These are phyloP conservation scores for Clitoria ternatea DNA, from an alignment of 306 rosid species.

Conservation along the genomic window DNA sequence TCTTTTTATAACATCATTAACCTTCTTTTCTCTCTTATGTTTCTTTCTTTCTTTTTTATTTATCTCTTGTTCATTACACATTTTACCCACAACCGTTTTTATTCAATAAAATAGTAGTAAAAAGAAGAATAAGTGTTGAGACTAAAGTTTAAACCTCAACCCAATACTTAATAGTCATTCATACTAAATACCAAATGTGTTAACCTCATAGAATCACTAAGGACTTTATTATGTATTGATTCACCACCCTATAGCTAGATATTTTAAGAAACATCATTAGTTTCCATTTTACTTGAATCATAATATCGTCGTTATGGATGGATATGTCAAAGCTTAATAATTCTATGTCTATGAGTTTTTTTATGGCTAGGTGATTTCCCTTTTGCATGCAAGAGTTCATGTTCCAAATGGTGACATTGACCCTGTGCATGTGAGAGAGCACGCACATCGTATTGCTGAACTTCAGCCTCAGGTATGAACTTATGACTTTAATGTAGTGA, in stretches of 20 bases:
- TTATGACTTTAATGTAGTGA: slow-evolving; percentile 19
- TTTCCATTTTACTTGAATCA: not conserved
- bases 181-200: too few species aligned
- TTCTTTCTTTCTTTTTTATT: too few species aligned
- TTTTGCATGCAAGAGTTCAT: slow-evolving; percentile 22
- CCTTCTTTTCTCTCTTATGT: too few species aligned
- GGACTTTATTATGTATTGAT: not conserved
- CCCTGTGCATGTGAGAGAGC: slow-evolving; percentile 7
- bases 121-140: too few species aligned
- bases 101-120: too few species aligned
- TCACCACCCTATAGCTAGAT: not conserved
- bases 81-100: too few species aligned
- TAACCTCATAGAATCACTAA: too few species aligned
- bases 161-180: too few species aligned
- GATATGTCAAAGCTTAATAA: slow-evolving; percentile 15
- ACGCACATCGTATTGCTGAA: not conserved
- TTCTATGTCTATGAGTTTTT: not conserved
- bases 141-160: too few species aligned
- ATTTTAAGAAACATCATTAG: not conserved
- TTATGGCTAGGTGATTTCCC: slow-evolving; percentile 1
- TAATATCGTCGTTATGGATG: not conserved
- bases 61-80: too few species aligned
- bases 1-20: too few species aligned
- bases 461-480: slow-evolving; percentile 22
- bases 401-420: slow-evolving; percentile 15